Percentiles rank a stretch among this genome's conserved stretches.
Conservation (phyloP, 768 basidiomycete species). For the Amanita rubescens region DNA sequence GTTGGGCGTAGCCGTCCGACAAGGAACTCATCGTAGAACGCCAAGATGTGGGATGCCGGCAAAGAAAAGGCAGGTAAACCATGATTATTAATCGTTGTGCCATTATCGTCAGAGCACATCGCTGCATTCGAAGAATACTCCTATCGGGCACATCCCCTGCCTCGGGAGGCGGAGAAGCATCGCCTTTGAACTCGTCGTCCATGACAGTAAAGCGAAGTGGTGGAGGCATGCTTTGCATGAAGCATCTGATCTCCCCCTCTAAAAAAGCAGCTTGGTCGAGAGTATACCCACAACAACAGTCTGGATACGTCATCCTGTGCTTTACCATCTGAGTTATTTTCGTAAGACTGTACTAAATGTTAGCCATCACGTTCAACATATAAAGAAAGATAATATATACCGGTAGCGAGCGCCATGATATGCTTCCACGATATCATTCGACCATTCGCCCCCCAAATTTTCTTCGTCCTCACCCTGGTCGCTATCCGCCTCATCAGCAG, state of each 20-base stretch:
- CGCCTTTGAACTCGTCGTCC: neutral
- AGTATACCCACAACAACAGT: constrained; percentile 38
- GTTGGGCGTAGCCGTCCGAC: neutral
- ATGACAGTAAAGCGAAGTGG: constrained; percentile 31
- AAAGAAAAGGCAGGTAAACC: constrained; percentile 62
- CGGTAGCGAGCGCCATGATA: constrained; percentile 44
- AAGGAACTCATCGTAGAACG: neutral
- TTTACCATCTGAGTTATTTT: constrained; percentile 58
- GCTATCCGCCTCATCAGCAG: constrained; percentile 10
- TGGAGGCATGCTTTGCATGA: constrained; percentile 44
- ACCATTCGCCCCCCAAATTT: constrained; percentile 7
- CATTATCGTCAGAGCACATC: constrained; percentile 52
- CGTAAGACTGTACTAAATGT: constrained; percentile 38
- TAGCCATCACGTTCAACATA: neutral
- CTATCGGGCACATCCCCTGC: neutral
- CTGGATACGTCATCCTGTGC: constrained; percentile 36
- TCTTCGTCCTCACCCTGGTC: constrained; percentile 8
- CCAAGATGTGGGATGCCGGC: constrained; percentile 7
- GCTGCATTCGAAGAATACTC: constrained; percentile 25
- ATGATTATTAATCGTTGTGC: constrained; percentile 56
- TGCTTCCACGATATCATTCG: constrained; percentile 30
- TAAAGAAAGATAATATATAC: constrained; percentile 29
- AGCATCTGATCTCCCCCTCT: constrained; percentile 49
- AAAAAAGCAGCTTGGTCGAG: constrained; percentile 56
- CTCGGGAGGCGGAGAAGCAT: neutral